Evolutionary conservation across 2,329 filamentous ascomycete genomes (phyloP).

Genomic region (Penicillium aurantiogriseum): DNA sequence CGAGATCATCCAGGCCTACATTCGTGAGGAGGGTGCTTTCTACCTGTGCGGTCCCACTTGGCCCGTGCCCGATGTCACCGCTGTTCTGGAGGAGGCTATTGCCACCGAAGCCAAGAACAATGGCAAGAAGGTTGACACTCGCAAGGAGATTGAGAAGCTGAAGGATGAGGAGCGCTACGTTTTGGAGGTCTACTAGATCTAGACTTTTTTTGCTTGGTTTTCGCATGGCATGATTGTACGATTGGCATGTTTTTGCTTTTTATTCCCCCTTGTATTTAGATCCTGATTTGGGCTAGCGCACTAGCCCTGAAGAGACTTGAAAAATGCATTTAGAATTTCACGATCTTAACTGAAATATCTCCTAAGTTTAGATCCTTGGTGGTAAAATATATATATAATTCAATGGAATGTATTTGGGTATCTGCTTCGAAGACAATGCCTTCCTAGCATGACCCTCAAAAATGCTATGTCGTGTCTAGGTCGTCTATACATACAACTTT

Average conservation of each 20-base stretch:
- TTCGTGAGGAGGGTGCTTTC: conserved; percentile 84
- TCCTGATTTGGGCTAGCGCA: conserved; percentile 24
- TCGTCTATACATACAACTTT: conserved; percentile 16
- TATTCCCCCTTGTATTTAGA: conserved; percentile 22
- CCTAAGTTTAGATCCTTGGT: neutral
- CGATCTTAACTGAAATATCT: neutral
- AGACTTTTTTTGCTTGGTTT: conserved; percentile 31
- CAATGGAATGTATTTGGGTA: conserved; percentile 17
- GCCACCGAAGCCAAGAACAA: conserved; percentile 66
- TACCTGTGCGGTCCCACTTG: conserved; percentile 98
- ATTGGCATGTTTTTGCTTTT: conserved; percentile 16
- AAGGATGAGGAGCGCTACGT: conserved; percentile 96
- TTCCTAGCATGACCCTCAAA: conserved; percentile 4
- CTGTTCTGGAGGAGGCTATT: conserved; percentile 90
- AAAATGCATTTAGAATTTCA: conserved; percentile 16
- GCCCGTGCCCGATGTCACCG: conserved; percentile 96
- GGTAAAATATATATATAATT: neutral
- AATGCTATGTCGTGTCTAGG: conserved; percentile 11
- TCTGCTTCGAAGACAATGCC: conserved; percentile 9
- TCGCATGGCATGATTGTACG: conserved; percentile 17
- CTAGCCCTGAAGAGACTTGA: conserved; percentile 11
- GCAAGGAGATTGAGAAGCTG: conserved; percentile 91
- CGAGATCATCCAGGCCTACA: conserved; percentile 82
- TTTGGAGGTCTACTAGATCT: conserved; percentile 88
- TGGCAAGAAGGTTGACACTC: conserved; percentile 75